Base-by-base conservation (phyloP, 495 filamentous ascomycete species). In the Xylaria cubensis region DNA sequence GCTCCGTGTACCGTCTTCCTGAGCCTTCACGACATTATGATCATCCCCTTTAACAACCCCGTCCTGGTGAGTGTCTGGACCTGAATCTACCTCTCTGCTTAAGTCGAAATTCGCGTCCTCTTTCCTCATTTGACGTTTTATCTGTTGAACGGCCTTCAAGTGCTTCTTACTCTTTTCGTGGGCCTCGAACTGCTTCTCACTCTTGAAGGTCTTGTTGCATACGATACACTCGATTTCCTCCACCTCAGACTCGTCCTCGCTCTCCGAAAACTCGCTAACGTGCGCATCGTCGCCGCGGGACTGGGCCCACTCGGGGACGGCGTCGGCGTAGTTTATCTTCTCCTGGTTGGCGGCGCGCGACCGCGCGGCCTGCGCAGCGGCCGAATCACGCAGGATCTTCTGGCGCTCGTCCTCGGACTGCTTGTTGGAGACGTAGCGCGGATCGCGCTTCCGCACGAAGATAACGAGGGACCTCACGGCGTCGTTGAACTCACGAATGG, bases 101-200 rank as follows among this genome's bases (percentile, higher is more conserved):
- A 95, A 79, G 64, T 90, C 82, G 6, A 94, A 77, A 41, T 80
- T 80, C 59, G 85, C 82, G 76, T 95, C 89, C 70, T 99, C 90
- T 74, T 90, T 88, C 74, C 84, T 87, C 95, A 99, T 98, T 80
- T 95, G 90, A 75, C 89, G 85, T 75, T 88, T 89, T 46, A 99
- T 80, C 72, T 93, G 88, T 72, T 93, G 89, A 6, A 97, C 87
- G 4, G 93, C 92, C 77, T 97, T 97, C 56, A 90, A 76, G 77
- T 99, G 96, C 78, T 98, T 98, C 78, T 97, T 98, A 83, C 94
- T 97, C 81, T 91, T 92, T 82, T 98, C 95, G 76, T 99, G 96
- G n/a, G 92, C 90, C 77, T 95, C 90, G 72, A 90, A 95, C 75
- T 98, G 96, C 74, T 92, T 93, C 77, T 97, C 91, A 69, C 94